phyloP scores from a whole-genome alignment of 805 yeast species.

The Torulaspora maleeae region DNA sequence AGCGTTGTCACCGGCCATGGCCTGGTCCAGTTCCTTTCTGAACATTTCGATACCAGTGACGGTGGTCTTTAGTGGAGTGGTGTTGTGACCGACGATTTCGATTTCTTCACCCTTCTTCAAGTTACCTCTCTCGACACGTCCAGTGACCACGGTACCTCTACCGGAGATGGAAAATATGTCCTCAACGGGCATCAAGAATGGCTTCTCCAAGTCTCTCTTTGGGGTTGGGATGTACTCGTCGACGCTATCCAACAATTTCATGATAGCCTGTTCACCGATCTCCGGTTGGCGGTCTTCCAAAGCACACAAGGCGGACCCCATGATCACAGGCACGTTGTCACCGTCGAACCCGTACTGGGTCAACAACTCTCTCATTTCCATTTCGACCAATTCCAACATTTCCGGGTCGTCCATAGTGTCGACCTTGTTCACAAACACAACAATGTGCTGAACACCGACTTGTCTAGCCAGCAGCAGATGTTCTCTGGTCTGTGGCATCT shows the following conservation, averaged over 20 bases:
- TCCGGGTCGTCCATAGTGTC: slow-evolving; percentile 98
- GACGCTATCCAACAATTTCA: slow-evolving; percentile 81
- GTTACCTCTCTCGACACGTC: slow-evolving; percentile 97
- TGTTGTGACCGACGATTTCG: slow-evolving; percentile 91
- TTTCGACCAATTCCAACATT: slow-evolving; percentile 98
- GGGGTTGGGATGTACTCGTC: slow-evolving; percentile 97
- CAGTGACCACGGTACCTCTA: slow-evolving; percentile 99
- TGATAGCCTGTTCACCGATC: slow-evolving; percentile 83
- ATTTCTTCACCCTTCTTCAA: slow-evolving; percentile 98
- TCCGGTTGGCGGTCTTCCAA: slow-evolving; percentile 83
- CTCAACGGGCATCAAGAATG: slow-evolving; percentile 96
- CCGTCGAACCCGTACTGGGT: slow-evolving; percentile 93
- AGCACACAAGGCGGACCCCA: slow-evolving; percentile 99
- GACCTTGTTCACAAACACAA: slow-evolving; percentile 96
- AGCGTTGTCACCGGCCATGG: slow-evolving; percentile 99
- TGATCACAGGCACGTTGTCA: slow-evolving; percentile 93
- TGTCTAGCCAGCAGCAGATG: slow-evolving; percentile 97
- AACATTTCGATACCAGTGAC: slow-evolving; percentile 99
- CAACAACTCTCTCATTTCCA: slow-evolving; percentile 99
- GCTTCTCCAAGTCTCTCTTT: slow-evolving; percentile 88
- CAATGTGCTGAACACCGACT: slow-evolving; percentile 97
- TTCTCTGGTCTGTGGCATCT: slow-evolving; percentile 99
- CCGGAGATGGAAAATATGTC: slow-evolving; percentile 97
- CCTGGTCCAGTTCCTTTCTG: slow-evolving; percentile 96
- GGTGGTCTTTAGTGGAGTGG: slow-evolving; percentile 82